Base-by-base conservation (phyloP, 306 rosid genomes). In the Urtica urens region DNA sequence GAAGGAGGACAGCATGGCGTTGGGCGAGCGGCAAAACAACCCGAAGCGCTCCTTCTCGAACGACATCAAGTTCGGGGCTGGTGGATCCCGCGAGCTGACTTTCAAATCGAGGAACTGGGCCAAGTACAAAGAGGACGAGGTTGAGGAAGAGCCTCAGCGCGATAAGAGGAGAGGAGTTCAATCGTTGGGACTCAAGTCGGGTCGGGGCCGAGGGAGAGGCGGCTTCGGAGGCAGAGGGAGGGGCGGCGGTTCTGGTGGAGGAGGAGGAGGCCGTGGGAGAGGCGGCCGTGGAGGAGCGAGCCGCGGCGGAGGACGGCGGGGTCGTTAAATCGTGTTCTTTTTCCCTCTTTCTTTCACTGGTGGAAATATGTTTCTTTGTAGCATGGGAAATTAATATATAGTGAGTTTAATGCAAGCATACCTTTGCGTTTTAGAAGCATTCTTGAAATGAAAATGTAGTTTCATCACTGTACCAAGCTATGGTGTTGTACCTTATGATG, bases 21-120 rank as follows among this genome's bases (percentile, higher is more conserved):
- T 88, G 59, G 97, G 94, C 45, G 97, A 88, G 48, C 78, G 90
- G 64, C 76, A 76, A 43, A 78, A 78, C 21, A 68, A 80, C n/a
- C n/a, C n/a, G n/a, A n/a, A n/a, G n/a, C n/a, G n/a, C n/a, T n/a
- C 74, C 57, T 38, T 78, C 82, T 50, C 60, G 50, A 46, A 46
- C 23, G 73, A 68, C 59, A 80, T 90, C 49, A 84, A 84, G 69
- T 59, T 66, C 29, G 97, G 97, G 26, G 82, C 80, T 0, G 95
- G 95, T 37, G 97, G 97, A 47, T 81, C 97, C 1, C 74, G 97
- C 21, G 87, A 84, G 60, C 77, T 90, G 54, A 76, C 97, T 3
- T 90, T 90, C 62, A 66, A 63, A n/a, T 15, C 92, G 0, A 84
- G 83, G 73, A 81, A 73, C 72, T 68, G 72, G 3, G 62, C 87